A percentile compares a stretch with the other conserved stretches of the same genome.
Conservation (phyloP, 768 basidiomycete species). For the Amanita brunnescens region DNA sequence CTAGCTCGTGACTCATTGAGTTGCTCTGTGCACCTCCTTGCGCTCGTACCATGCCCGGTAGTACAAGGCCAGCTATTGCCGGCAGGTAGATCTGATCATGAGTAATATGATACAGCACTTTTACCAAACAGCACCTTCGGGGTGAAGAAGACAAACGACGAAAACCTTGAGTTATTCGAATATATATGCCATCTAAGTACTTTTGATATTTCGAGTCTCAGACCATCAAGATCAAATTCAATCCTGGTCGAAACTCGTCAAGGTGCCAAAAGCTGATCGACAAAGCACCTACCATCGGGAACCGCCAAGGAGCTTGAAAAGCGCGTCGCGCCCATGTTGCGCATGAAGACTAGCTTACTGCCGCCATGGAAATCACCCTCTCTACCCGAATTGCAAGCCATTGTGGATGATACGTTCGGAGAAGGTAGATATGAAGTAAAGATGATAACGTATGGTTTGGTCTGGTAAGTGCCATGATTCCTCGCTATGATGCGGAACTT, state of each 20-base stretch:
- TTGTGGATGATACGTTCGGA: background rate
- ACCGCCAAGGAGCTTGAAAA: background rate
- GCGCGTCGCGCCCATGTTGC: background rate
- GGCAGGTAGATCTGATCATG: no score
- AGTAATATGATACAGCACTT: no score
- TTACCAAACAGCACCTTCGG: no score
- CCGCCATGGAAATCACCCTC: background rate
- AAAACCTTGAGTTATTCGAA: background rate
- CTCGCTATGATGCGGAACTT: background rate
- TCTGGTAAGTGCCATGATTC: background rate
- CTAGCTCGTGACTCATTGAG: no score
- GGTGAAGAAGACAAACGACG: background rate
- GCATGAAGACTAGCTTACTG: background rate
- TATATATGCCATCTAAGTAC: background rate
- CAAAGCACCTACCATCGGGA: background rate
- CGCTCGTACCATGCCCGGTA: no score
- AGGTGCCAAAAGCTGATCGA: background rate
- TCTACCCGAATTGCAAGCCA: background rate
- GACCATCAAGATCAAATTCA: no score
- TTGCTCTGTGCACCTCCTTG: no score
- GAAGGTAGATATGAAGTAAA: background rate
- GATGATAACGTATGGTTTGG: background rate
- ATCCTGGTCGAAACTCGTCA: no score
- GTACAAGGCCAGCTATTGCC: no score
- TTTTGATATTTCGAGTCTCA: no score